Percentiles rank a stretch among this genome's conserved stretches.
phyloP scores from a whole-genome alignment of 345 rosid species.

The Populus deltoides region DNA sequence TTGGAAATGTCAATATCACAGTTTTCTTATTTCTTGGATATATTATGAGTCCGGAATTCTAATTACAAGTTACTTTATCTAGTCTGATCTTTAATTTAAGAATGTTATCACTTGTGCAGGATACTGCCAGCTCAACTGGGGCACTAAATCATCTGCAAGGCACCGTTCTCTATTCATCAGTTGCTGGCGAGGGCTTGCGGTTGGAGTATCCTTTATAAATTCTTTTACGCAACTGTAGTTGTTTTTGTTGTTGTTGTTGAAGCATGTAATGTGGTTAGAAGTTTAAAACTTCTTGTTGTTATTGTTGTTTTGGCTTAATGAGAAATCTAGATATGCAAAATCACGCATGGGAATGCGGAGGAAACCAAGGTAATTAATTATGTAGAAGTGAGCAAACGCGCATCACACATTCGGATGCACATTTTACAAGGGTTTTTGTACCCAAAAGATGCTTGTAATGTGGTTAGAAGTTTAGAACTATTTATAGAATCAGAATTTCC shows the following conservation, averaged over 20 bases:
- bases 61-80: neutral
- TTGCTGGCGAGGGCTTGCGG: constrained; percentile 70
- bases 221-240: constrained; percentile 6
- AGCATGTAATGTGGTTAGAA: neutral
- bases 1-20: neutral
- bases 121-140: constrained; percentile 64
- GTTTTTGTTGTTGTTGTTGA: neutral
- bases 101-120: constrained; percentile 37
- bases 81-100: neutral
- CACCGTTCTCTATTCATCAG: constrained; percentile 62
- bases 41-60: neutral
- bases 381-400: neutral
- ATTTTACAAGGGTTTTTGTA: neutral
- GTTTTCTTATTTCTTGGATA: neutral
- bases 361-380: constrained; percentile 30
- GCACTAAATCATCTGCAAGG: constrained; percentile 75
- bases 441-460: neutral
- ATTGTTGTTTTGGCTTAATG: constrained; percentile 38
- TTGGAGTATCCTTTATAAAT: constrained; percentile 38
- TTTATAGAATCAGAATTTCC: neutral
- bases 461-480: neutral
- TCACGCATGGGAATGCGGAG: constrained; percentile 83
- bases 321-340: constrained; percentile 61
- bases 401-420: neutral
- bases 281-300: neutral